Percentiles rank a stretch among this genome's conserved stretches.
phyloP scores from a whole-genome alignment of 331 rosid species.

The Malus hybrid region DNA sequence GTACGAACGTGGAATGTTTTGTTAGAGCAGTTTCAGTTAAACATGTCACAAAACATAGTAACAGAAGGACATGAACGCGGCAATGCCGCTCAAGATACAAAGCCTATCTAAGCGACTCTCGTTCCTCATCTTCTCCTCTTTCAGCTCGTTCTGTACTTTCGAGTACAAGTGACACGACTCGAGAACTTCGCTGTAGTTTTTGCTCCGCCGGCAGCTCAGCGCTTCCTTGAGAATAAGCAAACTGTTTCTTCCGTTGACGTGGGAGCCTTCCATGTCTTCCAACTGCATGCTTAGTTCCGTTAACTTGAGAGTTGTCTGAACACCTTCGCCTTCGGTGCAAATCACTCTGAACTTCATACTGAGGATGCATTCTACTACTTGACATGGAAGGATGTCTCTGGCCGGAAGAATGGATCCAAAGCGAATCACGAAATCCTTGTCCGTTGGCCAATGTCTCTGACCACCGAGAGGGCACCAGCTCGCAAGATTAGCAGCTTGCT shows the following conservation, averaged over 20 bases:
- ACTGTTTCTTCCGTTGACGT: constrained; percentile 75
- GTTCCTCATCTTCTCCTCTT: constrained; percentile 76
- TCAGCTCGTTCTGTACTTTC: constrained; percentile 69
- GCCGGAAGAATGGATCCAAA: constrained; percentile 83
- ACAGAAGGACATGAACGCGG: constrained; percentile 54
- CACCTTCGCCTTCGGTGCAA: constrained; percentile 49
- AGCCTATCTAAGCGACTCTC: constrained; percentile 74
- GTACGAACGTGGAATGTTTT: constrained; percentile 9
- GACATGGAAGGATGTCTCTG: constrained; percentile 68
- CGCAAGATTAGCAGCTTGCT: constrained; percentile 83
- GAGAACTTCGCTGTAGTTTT: constrained; percentile 57
- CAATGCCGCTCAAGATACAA: constrained; percentile 65
- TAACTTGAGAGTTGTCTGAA: constrained; percentile 47
- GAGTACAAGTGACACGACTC: constrained; percentile 66
- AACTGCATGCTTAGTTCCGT: constrained; percentile 86
- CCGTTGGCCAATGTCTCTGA: constrained; percentile 93
- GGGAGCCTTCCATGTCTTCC: constrained; percentile 82
- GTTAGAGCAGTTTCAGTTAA: constrained; percentile 7
- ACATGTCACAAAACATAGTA: constrained; percentile 40
- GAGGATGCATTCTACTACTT: constrained; percentile 74
- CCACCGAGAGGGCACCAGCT: constrained; percentile 92
- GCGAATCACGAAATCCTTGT: constrained; percentile 67
- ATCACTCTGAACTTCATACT: constrained; percentile 72
- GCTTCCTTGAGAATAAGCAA: constrained; percentile 76
- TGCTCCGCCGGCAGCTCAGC: constrained; percentile 66